Conservation (phyloP, 2,329 filamentous ascomycete genomes). For the Mycocentrospora acerina region DNA sequence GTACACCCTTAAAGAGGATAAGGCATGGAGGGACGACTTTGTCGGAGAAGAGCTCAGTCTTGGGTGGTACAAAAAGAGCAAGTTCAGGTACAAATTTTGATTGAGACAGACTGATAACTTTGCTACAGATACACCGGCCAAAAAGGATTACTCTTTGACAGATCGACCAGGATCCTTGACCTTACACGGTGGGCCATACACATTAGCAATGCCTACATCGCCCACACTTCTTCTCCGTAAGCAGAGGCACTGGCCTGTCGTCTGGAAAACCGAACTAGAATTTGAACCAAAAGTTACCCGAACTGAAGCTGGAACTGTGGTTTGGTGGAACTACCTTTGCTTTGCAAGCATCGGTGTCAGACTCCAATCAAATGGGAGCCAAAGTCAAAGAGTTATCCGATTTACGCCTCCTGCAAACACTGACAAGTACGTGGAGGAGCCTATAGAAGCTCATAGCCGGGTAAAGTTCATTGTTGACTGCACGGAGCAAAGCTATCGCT, state of each 20-base stretch:
- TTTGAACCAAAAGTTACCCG: constrained; percentile 49
- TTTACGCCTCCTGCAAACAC: constrained; percentile 5
- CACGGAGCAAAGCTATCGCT: constrained; percentile 14
- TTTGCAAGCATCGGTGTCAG: constrained; percentile 47
- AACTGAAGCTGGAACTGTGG: constrained; percentile 55
- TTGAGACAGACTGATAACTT: constrained; percentile 46
- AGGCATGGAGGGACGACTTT: constrained; percentile 13
- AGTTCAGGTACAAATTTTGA: constrained; percentile 16
- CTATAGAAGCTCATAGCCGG: constrained; percentile 14
- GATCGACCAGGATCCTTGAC: constrained; percentile 49
- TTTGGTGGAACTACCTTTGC: constrained; percentile 58
- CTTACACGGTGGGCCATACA: constrained; percentile 56
- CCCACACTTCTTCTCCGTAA: constrained; percentile 59
- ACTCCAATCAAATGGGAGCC: neutral
- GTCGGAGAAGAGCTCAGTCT: constrained; percentile 5
- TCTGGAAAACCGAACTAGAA: constrained; percentile 47
- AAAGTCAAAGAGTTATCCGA: constrained; percentile 4
- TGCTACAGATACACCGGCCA: constrained; percentile 51
- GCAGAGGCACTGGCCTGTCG: constrained; percentile 49
- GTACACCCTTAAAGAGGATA: constrained; percentile 9
- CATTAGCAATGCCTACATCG: constrained; percentile 52
- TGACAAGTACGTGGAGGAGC: constrained; percentile 12
- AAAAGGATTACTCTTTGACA: constrained; percentile 50
- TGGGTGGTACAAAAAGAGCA: constrained; percentile 19
- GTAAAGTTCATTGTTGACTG: constrained; percentile 17